Evolutionary conservation across 148 eudicot genomes (phyloP), one percentile per base, ranked within the genome.

Genomic region (Camellia japonica): DNA sequence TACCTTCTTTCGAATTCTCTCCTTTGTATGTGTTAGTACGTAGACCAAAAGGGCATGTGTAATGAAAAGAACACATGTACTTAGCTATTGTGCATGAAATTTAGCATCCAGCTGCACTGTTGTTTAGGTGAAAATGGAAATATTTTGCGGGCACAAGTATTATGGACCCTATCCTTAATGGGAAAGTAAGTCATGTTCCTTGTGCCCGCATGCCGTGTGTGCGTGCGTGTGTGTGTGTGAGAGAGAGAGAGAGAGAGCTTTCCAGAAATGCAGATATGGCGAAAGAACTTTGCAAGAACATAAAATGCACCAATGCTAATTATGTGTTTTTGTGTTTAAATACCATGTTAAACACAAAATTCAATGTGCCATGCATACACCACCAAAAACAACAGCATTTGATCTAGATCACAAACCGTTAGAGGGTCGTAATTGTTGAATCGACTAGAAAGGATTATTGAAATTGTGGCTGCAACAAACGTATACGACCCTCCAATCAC

Each of bases 401-500:
- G 20, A 64, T 77, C 49, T 72, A 70, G 73, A 56, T 54, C 65
- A 81, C 93, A 49, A 78, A 97, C 99, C 90, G 58, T 79, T 54
- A 87, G 61, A 55, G 99, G 98, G 78, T 94, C 85, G 0, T 79
- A 67, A 74, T 94, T 89, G 64, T 87, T 88, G 88, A 93, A 97
- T 76, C 99, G 91, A 20, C 97, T 94, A 58, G 99, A 94, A 79
- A 93, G 83, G 76, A 96, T 96, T 60, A 96, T 96, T 18, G 99
- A 92, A 80, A 96, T 91, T 63, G 97, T 96, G 68, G 99, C 92
- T 16, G 95, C 95, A 79, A 96, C 98, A 77, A 85, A 96, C 8
- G 99, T 96, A 77, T 88, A 94, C 18, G 99, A 96, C 56, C 90
- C 97, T 83, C 98, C 98, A n/a, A 96, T 94, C 41, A 96, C 99